Evolutionary conservation across 371 early-diverging fungal genomes (phyloP).

Genomic region (Mortierella sp.): DNA sequence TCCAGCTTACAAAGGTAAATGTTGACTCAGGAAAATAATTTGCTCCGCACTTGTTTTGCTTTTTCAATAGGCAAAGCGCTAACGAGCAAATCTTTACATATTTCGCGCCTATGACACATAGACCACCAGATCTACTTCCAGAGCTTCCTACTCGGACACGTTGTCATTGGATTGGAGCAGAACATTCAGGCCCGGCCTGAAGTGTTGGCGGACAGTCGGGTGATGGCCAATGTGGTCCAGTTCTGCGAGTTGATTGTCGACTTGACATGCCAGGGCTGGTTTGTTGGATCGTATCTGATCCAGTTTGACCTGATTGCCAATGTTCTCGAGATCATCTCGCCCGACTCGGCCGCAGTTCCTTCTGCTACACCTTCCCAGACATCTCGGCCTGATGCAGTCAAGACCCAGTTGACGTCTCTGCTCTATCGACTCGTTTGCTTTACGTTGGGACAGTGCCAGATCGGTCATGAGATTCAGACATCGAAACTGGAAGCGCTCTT

Average conservation of each 20-base stretch:
- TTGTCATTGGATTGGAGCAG: constrained; percentile 70
- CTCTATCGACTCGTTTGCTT: constrained; percentile 75
- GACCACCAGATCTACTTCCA: constrained; percentile 64
- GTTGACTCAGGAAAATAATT: not conserved
- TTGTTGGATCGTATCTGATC: constrained; percentile 68
- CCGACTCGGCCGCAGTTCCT: constrained; percentile 33
- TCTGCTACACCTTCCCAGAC: constrained; percentile 22
- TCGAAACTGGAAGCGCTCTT: constrained; percentile 63
- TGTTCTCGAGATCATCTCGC: constrained; percentile 64
- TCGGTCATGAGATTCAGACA: constrained; percentile 38
- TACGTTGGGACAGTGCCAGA: constrained; percentile 49
- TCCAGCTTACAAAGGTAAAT: constrained; percentile 61
- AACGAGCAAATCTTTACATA: not conserved
- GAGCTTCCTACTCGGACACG: constrained; percentile 70
- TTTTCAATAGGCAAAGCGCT: not conserved
- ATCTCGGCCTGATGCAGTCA: constrained; percentile 32
- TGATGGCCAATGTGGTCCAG: constrained; percentile 66
- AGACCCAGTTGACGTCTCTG: constrained; percentile 58
- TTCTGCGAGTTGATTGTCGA: constrained; percentile 78
- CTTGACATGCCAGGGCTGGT: constrained; percentile 74
- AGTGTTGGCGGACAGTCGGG: constrained; percentile 61
- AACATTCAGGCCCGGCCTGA: constrained; percentile 61
- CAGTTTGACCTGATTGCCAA: constrained; percentile 71
- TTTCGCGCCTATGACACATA: not conserved
- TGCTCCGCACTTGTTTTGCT: not conserved